Conservation (phyloP, 148 eudicot species). For the Rhododendron williamsianum region DNA sequence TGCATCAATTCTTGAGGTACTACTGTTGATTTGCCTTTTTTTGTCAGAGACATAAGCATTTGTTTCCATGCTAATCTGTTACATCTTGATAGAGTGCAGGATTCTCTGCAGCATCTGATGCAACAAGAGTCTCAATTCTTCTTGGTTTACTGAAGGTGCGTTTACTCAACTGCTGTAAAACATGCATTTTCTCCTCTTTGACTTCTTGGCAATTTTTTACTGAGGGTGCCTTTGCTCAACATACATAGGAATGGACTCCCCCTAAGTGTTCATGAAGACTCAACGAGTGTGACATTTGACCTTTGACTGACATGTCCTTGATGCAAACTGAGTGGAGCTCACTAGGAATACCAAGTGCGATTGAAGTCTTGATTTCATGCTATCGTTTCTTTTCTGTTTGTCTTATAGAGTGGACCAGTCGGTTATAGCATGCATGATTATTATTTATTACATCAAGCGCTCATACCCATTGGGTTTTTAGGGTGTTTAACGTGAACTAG, state of each 20-base stretch:
- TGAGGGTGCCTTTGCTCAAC: background rate
- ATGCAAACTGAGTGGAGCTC: background rate
- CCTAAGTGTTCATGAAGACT: background rate
- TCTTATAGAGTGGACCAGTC: background rate
- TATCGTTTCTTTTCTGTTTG: background rate
- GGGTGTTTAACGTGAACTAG: background rate
- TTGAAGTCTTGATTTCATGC: background rate
- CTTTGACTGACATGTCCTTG: background rate
- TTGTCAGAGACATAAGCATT: background rate
- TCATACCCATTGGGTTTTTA: background rate
- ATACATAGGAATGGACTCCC: background rate
- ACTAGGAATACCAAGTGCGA: background rate
- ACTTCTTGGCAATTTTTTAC: background rate
- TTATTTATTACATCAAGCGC: background rate
- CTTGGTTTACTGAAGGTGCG: constrained; percentile 82
- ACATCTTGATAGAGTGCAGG: constrained; percentile 71
- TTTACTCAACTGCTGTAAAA: constrained; percentile 1
- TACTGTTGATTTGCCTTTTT: constrained; percentile 4
- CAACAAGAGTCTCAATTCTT: constrained; percentile 90
- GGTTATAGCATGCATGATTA: background rate
- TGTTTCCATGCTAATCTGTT: constrained; percentile 12
- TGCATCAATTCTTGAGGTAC: constrained; percentile 81
- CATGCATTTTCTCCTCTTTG: background rate
- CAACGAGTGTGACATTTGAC: background rate
- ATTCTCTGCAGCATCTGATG: constrained; percentile 91